phyloP scores from a whole-genome alignment of 2,329 filamentous ascomycete species.

The Bisporella sp. region DNA sequence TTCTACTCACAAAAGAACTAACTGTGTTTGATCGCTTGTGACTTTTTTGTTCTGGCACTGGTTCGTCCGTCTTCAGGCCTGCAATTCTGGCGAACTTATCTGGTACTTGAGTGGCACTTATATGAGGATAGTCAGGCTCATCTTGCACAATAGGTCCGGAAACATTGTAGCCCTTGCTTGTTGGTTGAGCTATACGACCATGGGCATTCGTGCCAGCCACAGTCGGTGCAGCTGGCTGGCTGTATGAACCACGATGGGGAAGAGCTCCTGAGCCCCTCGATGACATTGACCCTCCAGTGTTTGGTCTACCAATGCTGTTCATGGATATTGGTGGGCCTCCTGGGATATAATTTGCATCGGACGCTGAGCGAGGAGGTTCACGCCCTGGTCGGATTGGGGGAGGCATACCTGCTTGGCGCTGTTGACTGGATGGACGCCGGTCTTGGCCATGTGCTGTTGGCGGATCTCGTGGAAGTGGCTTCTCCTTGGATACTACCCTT shows the following conservation, averaged over 20 bases:
- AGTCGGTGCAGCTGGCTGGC: constrained; percentile 79
- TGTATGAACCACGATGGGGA: constrained; percentile 74
- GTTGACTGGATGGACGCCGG: constrained; percentile 22
- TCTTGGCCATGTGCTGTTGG: constrained; percentile 40
- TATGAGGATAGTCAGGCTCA: constrained; percentile 51
- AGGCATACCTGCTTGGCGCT: constrained; percentile 34
- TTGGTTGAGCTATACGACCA: constrained; percentile 80
- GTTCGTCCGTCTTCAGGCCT: constrained; percentile 44
- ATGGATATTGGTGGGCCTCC: constrained; percentile 35
- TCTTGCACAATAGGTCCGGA: constrained; percentile 54
- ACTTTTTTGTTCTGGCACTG: constrained; percentile 33
- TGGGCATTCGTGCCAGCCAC: constrained; percentile 85
- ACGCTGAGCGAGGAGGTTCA: constrained; percentile 45
- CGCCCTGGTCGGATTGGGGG: constrained; percentile 39
- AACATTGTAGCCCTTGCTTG: constrained; percentile 61
- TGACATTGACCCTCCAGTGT: constrained; percentile 75
- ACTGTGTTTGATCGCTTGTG: constrained; percentile 71
- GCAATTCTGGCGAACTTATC: constrained; percentile 52
- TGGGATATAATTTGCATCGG: constrained; percentile 48
- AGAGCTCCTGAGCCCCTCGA: constrained; percentile 49
- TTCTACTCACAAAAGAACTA: constrained; percentile 77
- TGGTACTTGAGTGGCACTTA: constrained; percentile 46
- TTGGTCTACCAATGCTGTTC: constrained; percentile 58
- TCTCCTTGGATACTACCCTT: constrained; percentile 41
- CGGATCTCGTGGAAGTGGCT: constrained; percentile 54